Evolutionary conservation across 2,329 filamentous ascomycete genomes (phyloP), one percentile per base, ranked within the genome.

Genomic region (Sclerotiophoma versabilis): DNA sequence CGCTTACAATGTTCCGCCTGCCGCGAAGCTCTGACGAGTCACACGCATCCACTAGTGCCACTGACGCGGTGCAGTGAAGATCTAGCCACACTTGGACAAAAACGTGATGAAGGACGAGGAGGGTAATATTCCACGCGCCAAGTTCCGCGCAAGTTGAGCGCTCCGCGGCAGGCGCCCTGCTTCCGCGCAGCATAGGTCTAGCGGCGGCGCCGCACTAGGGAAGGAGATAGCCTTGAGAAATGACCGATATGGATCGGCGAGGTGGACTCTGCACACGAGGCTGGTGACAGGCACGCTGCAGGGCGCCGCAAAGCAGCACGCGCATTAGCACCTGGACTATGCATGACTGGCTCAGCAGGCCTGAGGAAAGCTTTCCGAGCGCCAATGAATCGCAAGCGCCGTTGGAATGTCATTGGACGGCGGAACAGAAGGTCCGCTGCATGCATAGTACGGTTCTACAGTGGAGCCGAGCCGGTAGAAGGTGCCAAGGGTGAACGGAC

Each of bases 291-390:
- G 42, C 20, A 7, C 11, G 17, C 26, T 44, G 14, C 14, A 4
- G 20, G n/a, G 30, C 26, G 29, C 15, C 22, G 30, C 2, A 4
- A 17, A 15, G 29, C 46, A 29, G 29, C 22, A 27, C 22, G 19
- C 26, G 39, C 26, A 26, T 32, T 14, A 30, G 25, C 43, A 23
- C 25, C 22, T 19, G 17, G 26, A 25, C 38, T n/a, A n/a, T n/a
- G 43, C 33, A 27, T 30, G 33, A 30, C 33, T 25, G 32, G 15
- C 9, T 26, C 11, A 17, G 23, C 20, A 27, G 34, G 34, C 14
- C 3, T 43, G 11, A 34, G 51, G 51, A 49, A 54, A 19, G 51
- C 11, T 15, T 49, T 36, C 45, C 51, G 45, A 49, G 33, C 22
- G 25, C 39, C 51, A 39, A 34, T 54, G 33, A 33, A 15, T 43